Conservation (phyloP, 768 basidiomycete species). For the Serendipita indica region DNA sequence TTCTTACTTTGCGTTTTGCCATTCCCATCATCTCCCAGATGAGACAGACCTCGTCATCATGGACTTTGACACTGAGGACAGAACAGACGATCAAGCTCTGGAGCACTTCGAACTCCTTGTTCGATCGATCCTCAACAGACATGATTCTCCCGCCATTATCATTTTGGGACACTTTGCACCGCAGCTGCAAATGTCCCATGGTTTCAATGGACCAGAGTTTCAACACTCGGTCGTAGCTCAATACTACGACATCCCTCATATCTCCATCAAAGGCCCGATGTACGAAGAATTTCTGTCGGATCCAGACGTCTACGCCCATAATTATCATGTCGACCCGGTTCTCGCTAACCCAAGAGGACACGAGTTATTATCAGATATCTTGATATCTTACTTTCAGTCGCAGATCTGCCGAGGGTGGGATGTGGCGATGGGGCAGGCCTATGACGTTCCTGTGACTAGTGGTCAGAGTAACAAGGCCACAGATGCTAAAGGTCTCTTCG, state of each 20-base stretch:
- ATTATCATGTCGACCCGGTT: conserved; percentile 70
- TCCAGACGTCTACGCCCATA: conserved; percentile 41
- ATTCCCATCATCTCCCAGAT: conserved; percentile 84
- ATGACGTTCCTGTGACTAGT: conserved; percentile 36
- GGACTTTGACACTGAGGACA: conserved; percentile 85
- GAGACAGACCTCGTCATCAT: conserved; percentile 86
- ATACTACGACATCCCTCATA: conserved; percentile 93
- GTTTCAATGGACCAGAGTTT: conserved; percentile 81
- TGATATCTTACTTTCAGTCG: conserved; percentile 77
- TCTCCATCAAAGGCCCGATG: conserved; percentile 68
- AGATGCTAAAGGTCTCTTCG: conserved; percentile 55
- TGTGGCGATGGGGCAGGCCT: conserved; percentile 49
- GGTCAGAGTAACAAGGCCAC: conserved; percentile 28
- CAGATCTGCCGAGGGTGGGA: conserved; percentile 83
- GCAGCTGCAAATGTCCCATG: conserved; percentile 60
- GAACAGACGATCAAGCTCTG: conserved; percentile 52
- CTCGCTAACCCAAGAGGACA: conserved; percentile 74
- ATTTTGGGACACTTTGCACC: conserved; percentile 93
- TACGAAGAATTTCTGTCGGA: conserved; percentile 71
- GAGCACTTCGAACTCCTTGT: conserved; percentile 86
- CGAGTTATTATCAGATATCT: conserved; percentile 75
- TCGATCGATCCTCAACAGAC: conserved; percentile 78
- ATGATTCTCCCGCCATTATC: conserved; percentile 82
- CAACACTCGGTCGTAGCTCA: conserved; percentile 84
- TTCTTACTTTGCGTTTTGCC: conserved; percentile 91